Base-by-base conservation (phyloP, 441 rosid genomes). In the Theobroma grandiflorum region DNA sequence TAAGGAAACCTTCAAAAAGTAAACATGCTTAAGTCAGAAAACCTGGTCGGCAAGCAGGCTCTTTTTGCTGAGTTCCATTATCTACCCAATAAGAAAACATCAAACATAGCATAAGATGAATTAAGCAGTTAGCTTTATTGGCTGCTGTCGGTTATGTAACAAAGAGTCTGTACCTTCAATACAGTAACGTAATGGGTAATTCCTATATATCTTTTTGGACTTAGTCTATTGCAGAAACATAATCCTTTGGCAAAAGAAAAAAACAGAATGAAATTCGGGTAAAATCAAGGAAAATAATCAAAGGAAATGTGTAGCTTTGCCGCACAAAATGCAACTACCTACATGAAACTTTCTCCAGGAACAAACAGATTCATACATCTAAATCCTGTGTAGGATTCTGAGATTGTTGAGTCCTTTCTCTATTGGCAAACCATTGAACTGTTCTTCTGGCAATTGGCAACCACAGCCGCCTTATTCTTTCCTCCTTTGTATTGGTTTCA, bases 381-480 rank as follows among this genome's bases (percentile, higher is more conserved):
- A 87, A 72, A 47, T 85, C 79, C 78, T 87, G 87, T 75, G 65
- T 64, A 77, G 81, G 45, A 64, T 72, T 81, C 43, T 89, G 81
- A 66, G 79, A 74, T 52, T 83, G 86, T 45, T 74, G 83, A 78
- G 86, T 71, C 81, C 84, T 88, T 74, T 96, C 95, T 85, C 94
- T 91, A 62, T 87, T 89, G 53, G 92, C 93, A 87, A 90, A 92
- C 98, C 98, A 92, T 33, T 88, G 90, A 77, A 90, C 90, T 10
- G 98, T 94, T 84, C 86, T 92, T 81, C 86, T 86, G 2, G 95
- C 98, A 74, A 97, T 97, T 9, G 95, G 95, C 81, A 95, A 78
- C 99, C 99, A 95, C 58, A 87, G 75, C 81, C 83, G 84, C 85
- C 96, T 85, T 80, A 65, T 81, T 76, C 91, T 93, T 49, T 93